Base-by-base conservation (phyloP, 768 basidiomycete genomes). In the Amylocystis lapponica region DNA sequence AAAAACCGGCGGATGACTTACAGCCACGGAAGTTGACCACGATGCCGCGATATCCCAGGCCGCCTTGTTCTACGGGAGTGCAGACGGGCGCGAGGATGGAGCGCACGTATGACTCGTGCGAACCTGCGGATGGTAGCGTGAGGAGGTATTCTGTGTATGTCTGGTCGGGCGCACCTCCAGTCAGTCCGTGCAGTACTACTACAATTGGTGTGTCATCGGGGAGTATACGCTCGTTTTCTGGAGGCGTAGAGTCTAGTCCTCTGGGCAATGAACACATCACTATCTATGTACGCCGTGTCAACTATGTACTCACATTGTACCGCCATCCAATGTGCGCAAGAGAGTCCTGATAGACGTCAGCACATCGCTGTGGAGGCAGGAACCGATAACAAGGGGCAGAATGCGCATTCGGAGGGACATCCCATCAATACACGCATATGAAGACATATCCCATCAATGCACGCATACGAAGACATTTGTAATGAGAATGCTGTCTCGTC, bases 21-120 rank as follows among this genome's bases (percentile, higher is more conserved):
- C 92, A 95, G 58, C 92, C 93, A 54, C 94, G 78, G 65, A 86
- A 94, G 65, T 95, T 96, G 60, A 94, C 76, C 8, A 97, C 91
- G 11, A 86, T 83, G 5, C 78, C 94, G 42, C 96, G 75, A 63
- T 87, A 95, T 13, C 93, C 92, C 41, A 95, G 68, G 2, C 94
- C 95, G n/a, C 88, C 90, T 53, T 85, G 70, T 30, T 75, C 72
- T 8, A 80, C 72, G 19, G 86, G 74, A 22, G 72, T 70, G 59
- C 83, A 83, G 12, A 83, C 83, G 46, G 79, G 83, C 39, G 76
- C 74, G 3, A 98, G 68, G 36, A 96, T 74, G 25, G 86, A 81
- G 48, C 91, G 74, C 34, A 96, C 87, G 58, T 96, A 98, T 16
- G 83, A 72, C 70, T 95, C 95, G 58, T 95, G 79, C n/a, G 88